Evolutionary conservation across 345 rosid genomes (phyloP).

Genomic region (Murraya koenigii): DNA sequence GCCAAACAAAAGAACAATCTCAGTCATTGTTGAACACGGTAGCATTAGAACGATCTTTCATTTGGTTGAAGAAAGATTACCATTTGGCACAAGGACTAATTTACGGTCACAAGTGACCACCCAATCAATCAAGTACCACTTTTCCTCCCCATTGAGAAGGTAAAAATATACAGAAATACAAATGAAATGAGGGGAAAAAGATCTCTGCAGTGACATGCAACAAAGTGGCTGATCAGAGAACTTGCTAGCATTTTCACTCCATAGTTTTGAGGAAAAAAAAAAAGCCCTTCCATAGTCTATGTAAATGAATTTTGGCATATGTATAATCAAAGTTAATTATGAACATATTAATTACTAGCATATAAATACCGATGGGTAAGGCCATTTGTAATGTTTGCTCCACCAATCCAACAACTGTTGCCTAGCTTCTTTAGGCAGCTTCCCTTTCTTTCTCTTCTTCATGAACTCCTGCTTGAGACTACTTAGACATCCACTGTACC

Average conservation of each 20-base stretch:
- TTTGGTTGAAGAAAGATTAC: background rate
- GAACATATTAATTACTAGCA: too few species aligned
- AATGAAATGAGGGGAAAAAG: background rate
- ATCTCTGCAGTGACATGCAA: background rate
- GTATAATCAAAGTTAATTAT: background rate
- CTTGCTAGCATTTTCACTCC: background rate
- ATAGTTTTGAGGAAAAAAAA: background rate
- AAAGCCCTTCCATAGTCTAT: background rate
- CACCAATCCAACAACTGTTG: slow-evolving; percentile 97
- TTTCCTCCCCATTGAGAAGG: background rate
- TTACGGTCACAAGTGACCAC: background rate
- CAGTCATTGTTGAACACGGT: background rate
- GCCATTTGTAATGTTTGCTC: slow-evolving; percentile 99
- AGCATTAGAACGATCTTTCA: background rate
- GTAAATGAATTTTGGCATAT: background rate
- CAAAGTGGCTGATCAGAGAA: background rate
- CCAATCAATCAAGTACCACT: background rate
- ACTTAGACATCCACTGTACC: slow-evolving; percentile 85
- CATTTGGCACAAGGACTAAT: background rate
- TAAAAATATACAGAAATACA: background rate
- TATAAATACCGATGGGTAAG: slow-evolving; percentile 88
- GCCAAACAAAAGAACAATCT: background rate
- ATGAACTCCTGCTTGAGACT: slow-evolving; percentile 89
- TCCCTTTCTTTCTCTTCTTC: slow-evolving; percentile 97
- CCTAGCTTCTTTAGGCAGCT: slow-evolving; percentile 95